phyloP scores from a whole-genome alignment of 1,139 yeast genomes.

The Protomyces inundatus region DNA sequence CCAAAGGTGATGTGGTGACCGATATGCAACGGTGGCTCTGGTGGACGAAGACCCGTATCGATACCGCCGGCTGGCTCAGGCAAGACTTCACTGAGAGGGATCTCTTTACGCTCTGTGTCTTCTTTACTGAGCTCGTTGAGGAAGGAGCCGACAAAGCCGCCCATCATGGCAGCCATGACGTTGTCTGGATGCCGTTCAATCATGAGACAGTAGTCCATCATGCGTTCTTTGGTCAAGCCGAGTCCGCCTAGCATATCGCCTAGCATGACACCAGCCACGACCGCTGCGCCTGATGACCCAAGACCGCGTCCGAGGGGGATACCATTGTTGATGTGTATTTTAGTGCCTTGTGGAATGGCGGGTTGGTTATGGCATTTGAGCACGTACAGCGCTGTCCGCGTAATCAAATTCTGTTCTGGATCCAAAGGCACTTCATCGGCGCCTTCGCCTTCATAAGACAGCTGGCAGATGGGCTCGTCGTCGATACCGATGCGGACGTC shows the following conservation, averaged over 20 bases:
- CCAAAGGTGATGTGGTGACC: conserved; percentile 85
- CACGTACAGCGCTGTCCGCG: conserved; percentile 87
- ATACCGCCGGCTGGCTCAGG: conserved; percentile 70
- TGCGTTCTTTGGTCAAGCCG: conserved; percentile 65
- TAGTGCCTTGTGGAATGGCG: conserved; percentile 79
- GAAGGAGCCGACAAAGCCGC: conserved; percentile 95
- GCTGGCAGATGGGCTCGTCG: conserved; percentile 45
- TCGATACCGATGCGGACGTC: conserved; percentile 44
- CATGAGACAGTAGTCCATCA: conserved; percentile 91
- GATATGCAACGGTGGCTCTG: conserved; percentile 75
- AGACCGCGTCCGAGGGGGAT: conserved; percentile 95
- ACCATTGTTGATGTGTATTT: conserved; percentile 73
- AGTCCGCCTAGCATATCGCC: conserved; percentile 80
- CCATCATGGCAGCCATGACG: conserved; percentile 98
- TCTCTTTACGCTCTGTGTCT: conserved; percentile 68
- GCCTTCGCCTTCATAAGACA: conserved; percentile 73
- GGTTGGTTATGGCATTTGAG: conserved; percentile 72
- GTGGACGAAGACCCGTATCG: conserved; percentile 62
- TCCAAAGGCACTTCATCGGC: conserved; percentile 70
- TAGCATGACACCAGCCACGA: conserved; percentile 91
- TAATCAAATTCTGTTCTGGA: conserved; percentile 74
- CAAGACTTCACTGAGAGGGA: conserved; percentile 76
- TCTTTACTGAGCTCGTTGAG: conserved; percentile 68
- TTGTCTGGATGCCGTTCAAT: conserved; percentile 98
- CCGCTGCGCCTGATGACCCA: conserved; percentile 98